Evolutionary conservation across 2,329 filamentous ascomycete genomes (phyloP).

Genomic region (Acrocalymma vagum): DNA sequence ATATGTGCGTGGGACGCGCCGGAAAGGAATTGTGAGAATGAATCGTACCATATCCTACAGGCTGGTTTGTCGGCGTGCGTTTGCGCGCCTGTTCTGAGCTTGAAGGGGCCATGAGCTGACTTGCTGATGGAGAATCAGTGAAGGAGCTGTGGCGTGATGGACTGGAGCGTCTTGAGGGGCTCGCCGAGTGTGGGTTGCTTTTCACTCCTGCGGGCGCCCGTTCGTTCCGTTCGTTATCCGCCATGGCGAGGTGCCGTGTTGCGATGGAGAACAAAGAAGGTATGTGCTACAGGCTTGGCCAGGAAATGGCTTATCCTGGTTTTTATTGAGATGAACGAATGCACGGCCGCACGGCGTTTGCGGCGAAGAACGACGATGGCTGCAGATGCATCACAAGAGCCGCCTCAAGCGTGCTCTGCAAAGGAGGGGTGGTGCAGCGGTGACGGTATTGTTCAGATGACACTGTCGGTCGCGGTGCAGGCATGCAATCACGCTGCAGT

Average conservation of each 20-base stretch:
- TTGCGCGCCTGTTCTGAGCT: constrained; percentile 25
- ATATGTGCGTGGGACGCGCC: too few relatives aligned
- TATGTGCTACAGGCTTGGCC: constrained; percentile 2
- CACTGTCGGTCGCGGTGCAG: constrained; percentile 21
- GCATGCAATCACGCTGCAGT: constrained; percentile 17
- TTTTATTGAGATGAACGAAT: neutral
- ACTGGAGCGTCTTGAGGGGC: constrained; percentile 22
- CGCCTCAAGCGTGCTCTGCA: constrained; percentile 6
- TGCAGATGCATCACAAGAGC: constrained; percentile 18
- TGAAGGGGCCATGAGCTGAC: constrained; percentile 8
- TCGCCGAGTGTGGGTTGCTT: constrained; percentile 17
- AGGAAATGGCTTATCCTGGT: neutral
- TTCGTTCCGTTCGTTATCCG: constrained; percentile 27
- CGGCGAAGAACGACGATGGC: constrained; percentile 12
- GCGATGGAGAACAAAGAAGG: constrained; percentile 1
- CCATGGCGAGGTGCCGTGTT: constrained; percentile 21
- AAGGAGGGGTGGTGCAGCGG: constrained; percentile 15
- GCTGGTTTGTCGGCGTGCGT: constrained; percentile 27
- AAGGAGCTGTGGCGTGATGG: constrained; percentile 14
- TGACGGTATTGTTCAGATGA: constrained; percentile 28
- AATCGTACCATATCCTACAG: constrained; percentile 35
- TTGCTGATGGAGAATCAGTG: constrained; percentile 18
- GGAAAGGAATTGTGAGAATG: too few relatives aligned
- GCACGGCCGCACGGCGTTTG: constrained; percentile 14
- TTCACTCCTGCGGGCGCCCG: constrained; percentile 18